Percentiles rank a stretch among this genome's conserved stretches.
These are phyloP conservation scores for Rostrohypoxylon terebratum DNA, from an alignment of 495 filamentous ascomycete species.

Conservation along the genomic window DNA sequence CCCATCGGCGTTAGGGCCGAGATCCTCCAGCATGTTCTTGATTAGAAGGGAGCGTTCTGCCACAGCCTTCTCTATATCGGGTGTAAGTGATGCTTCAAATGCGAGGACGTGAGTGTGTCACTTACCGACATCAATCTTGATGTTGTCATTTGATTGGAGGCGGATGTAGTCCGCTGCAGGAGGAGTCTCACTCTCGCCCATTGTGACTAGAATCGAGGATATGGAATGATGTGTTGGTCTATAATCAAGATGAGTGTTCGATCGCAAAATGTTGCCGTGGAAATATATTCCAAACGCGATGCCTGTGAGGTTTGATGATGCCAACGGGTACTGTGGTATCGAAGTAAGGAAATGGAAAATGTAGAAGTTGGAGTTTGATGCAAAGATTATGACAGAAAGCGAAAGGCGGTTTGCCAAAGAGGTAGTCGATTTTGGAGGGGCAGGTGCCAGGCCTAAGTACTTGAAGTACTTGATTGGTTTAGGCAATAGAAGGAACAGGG, in stretches of 20 bases:
- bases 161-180: slow-evolving; percentile 32
- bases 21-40: slow-evolving; percentile 97
- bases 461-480: not conserved
- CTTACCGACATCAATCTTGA: slow-evolving; percentile 51
- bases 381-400: not conserved
- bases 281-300: not conserved
- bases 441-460: no score
- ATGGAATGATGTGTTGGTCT: not conserved
- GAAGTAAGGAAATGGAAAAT: not conserved
- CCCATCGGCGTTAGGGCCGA: slow-evolving; percentile 73
- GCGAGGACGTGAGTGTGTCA: not conserved
- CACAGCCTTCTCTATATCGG: slow-evolving; percentile 75
- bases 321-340: not conserved
- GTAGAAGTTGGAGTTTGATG: slow-evolving; percentile 12
- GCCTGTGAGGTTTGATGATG: not conserved
- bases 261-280: slow-evolving; percentile 1
- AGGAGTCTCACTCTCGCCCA: slow-evolving; percentile 38
- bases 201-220: slow-evolving; percentile 12
- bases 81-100: slow-evolving; percentile 29
- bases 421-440: not conserved
- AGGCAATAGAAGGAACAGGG: not conserved
- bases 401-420: slow-evolving; percentile 6
- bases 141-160: slow-evolving; percentile 44
- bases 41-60: slow-evolving; percentile 94
- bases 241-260: not conserved